These are phyloP conservation scores for Penicillium longicatenatum DNA, from an alignment of 495 filamentous ascomycete species.

Conservation along the genomic window DNA sequence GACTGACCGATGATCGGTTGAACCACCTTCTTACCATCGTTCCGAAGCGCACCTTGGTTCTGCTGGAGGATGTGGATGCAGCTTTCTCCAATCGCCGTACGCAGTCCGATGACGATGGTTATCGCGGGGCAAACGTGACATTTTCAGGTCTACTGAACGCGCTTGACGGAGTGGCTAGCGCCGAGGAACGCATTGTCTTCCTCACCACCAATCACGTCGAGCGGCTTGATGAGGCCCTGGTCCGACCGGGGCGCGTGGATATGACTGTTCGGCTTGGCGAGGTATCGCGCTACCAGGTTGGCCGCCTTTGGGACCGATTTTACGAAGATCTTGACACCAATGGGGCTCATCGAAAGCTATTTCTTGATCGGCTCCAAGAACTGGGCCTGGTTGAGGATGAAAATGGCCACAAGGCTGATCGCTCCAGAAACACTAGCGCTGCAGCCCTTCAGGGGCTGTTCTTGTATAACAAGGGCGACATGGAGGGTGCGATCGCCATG, in stretches of 20 bases:
- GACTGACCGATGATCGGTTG: conserved; percentile 89
- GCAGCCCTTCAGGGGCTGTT: conserved; percentile 93
- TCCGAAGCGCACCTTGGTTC: conserved; percentile 78
- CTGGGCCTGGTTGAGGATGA: conserved; percentile 56
- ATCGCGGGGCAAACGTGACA: conserved; percentile 86
- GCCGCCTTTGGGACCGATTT: conserved; percentile 90
- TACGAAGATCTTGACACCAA: conserved; percentile 78
- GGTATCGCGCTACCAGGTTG: conserved; percentile 81
- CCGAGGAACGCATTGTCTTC: conserved; percentile 90
- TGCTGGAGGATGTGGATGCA: conserved; percentile 94
- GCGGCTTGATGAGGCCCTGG: conserved; percentile 82
- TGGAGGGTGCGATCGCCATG: conserved; percentile 83
- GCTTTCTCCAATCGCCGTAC: conserved; percentile 78
- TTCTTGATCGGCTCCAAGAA: conserved; percentile 51
- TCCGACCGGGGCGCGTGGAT: conserved; percentile 90
- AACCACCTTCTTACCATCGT: conserved; percentile 87
- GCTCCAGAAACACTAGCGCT: conserved; percentile 64
- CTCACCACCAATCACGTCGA: conserved; percentile 95
- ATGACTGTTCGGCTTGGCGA: conserved; percentile 90
- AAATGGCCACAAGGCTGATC: conserved; percentile 40
- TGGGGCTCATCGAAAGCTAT: conserved; percentile 48
- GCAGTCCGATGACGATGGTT: conserved; percentile 79
- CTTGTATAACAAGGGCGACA: conserved; percentile 87
- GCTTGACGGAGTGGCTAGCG: conserved; percentile 91
- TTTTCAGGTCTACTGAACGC: conserved; percentile 95